Evolutionary conservation across 23 red algal species (phyloP), one percentile per base, ranked within the genome.

Genomic region (Gracilaria gracilis): DNA sequence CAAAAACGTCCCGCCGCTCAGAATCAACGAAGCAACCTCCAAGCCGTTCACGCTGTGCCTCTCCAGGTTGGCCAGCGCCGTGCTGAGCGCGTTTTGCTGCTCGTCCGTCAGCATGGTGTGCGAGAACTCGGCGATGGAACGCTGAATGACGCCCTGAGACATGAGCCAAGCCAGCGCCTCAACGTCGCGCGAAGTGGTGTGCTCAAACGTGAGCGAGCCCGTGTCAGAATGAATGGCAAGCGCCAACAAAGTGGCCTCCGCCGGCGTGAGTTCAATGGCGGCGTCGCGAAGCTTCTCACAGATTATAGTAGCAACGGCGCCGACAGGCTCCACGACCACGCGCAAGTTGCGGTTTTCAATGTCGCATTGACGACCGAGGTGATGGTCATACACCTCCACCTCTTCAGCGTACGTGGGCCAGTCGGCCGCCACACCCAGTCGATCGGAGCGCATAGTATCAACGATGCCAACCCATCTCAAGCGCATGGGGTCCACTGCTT

Each of bases 141-240:
- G 75, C 65, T 93, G 94, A 15, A 83, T 96, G 46, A 88, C 94
- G 32, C 86, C 94, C 42, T 72, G 46, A 2, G 69, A 51, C 82
- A 96, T 87, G 32, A 96, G 81, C 94, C 94, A 96, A 7, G 87
- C 83, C 15, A 96, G 88, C 61, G 81, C 81, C 24, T 51, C 70
- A 12, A 80, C 94, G 58, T 96, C 94, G n/a, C 94, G 88, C 14
- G 62, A 2, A 2, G 94, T 96, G 5, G 94, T 96, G 24, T 90
- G 70, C 72, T 90, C 86, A 53, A 83, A 96, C 17, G 94, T 96
- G 25, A 96, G 78, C 17, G 57, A 75, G 67, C 88, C 94, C 0
- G 94, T 96, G 57, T 96, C 94, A 6, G 94, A 87, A 74, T 96
- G 94, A 75, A 96, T 96, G 19, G 88, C 94, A 21, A 96, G 82